Base-by-base conservation (phyloP, 129 eudicot species). In the Pulicaria dysenterica region DNA sequence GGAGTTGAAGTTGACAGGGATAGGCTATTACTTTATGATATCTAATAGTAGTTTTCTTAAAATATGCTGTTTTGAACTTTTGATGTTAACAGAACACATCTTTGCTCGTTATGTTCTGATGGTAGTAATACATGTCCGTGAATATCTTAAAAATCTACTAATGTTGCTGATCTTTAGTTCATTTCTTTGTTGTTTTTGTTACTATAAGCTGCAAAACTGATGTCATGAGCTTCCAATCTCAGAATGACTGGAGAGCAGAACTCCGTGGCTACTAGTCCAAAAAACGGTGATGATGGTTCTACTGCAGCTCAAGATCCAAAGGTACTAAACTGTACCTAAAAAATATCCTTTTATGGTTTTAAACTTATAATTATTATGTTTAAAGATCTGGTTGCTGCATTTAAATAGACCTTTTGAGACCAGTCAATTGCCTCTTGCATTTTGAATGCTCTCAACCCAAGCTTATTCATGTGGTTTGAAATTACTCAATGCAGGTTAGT, bases 171-270 rank as follows among this genome's bases (percentile, higher is more conserved):
- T 44, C 14, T 67, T 46, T 44, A 6, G 45, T 12, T 17, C 9
- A 54, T 71, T 62, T 74, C 64, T 73, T 50, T 16, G 6, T 16
- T 47, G 7, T 12, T 58, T 48, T 24, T 69, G 40, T 59, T 67
- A 58, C 58, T 67, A 38, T 76, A 68, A 76, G 75, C 46, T 69
- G 14, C 37, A 15, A 31, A 75, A 11, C 3, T 60, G 49, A 43
- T 61, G 34, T 43, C 44, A 24, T 80, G 43, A 73, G 42, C 56
- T 45, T 59, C 10, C 65, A 48, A 36, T 80, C 69, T 70, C 89
- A 95, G 99, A 67, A 95, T 95, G 99, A 84, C 99, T 37, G 97
- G 96, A 58, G 99, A 95, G 79, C 96, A 65, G 63, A 74, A 76
- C 73, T 87, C 87, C 57, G 85, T 88, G 7, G 96, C 99, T 38